Conservation (phyloP, 345 rosid genomes). For the Microcos paniculata region DNA sequence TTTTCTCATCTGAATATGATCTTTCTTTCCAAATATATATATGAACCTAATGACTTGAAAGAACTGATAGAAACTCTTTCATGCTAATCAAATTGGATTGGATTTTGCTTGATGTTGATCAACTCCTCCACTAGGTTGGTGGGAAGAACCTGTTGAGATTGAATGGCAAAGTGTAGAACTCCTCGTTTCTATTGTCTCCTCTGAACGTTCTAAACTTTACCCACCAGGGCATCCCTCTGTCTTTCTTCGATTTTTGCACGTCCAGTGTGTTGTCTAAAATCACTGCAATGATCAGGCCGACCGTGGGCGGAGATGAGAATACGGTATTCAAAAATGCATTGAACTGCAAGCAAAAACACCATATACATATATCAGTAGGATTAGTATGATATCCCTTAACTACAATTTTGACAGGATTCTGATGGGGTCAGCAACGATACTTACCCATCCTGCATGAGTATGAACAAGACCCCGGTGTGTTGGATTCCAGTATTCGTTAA, state of each 20-base stretch:
- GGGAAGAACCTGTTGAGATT: slow-evolving; percentile 94
- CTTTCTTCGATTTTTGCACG: slow-evolving; percentile 78
- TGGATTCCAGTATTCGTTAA: slow-evolving; percentile 62
- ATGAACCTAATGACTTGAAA: too few species aligned
- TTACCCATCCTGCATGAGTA: slow-evolving; percentile 85
- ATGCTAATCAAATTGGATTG: not conserved
- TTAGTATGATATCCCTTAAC: not conserved
- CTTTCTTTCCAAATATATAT: too few species aligned
- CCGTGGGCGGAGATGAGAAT: slow-evolving; percentile 82
- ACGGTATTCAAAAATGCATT: slow-evolving; percentile 81
- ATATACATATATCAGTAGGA: not conserved
- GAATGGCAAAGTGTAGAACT: slow-evolving; percentile 93
- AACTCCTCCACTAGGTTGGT: slow-evolving; percentile 51
- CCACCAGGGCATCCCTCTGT: slow-evolving; percentile 99
- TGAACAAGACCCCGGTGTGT: slow-evolving; percentile 72
- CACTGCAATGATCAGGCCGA: slow-evolving; percentile 73
- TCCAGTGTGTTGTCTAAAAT: slow-evolving; percentile 84
- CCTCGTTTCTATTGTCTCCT: slow-evolving; percentile 94
- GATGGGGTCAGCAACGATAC: slow-evolving; percentile 10
- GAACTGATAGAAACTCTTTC: not conserved
- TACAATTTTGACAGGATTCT: not conserved
- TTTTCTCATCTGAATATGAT: too few species aligned
- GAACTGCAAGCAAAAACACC: slow-evolving; percentile 45
- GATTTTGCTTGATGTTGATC: not conserved
- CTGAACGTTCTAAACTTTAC: slow-evolving; percentile 77